Base-by-base conservation (phyloP, 306 rosid species). In the Pyrus communis region DNA sequence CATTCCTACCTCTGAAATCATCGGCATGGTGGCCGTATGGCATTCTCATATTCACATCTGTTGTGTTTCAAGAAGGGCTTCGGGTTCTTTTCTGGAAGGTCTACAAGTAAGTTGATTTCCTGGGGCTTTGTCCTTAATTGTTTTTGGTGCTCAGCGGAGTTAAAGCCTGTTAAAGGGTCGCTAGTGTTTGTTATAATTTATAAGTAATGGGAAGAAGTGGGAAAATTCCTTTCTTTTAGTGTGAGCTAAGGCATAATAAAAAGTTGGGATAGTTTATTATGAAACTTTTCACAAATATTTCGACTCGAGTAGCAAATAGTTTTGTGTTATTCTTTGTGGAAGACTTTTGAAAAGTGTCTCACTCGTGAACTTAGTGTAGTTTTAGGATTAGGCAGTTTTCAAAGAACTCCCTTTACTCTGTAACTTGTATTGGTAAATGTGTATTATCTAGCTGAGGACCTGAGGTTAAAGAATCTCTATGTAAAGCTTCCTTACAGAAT, bases 31-130 rank as follows among this genome's bases (percentile, higher is more conserved):
- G 97, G 97, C 97, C 97, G 12, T 91, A 87, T 69, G 88, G 80
- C 28, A 49, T 89, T 10, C 95, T 94, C 67, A 73, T 94, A 64
- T 55, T 90, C 73, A 85, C 98, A 1, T 91, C 96, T 1, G 90
- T 94, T 78, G 85, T 88, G 55, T 91, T 94, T 68, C 98, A 94
- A 89, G 98, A 94, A 89, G 96, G 66, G 15, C 96, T 94, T 54
- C 89, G 98, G 75, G 67, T 90, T 83, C 81, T 92, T 54, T 87
- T 89, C 83, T 91, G 97, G 97, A 91, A 81, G 83, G 77, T 90
- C 68, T 91, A 87, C 71, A 85, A 79, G 98, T 91, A 81, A 83
- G 93, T 75, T 23, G 55, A 0, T 38, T 38, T 38, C 42, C 8
- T 38, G 42, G 42, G 42, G 42, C 42, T 38, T 38, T 38, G 42